Evolutionary conservation across 75 land plant species (phyloP), one percentile per base, ranked within the genome.

Genomic region (Pseudotsuga menziesii): DNA sequence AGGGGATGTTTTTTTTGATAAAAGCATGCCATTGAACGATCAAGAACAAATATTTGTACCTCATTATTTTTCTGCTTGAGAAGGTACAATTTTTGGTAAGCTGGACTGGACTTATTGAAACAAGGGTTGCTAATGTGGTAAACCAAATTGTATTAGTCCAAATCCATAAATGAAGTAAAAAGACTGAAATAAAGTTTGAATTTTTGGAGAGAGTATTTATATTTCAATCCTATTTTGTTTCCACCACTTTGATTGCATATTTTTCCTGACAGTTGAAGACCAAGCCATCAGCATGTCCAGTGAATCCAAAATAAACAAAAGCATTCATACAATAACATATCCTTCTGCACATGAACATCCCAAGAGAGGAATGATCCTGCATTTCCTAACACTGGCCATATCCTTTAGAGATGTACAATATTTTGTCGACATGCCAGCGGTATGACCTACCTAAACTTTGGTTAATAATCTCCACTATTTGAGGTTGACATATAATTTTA

Each of bases 361-460:
- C 11, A 69, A 69, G 54, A 41, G n/a, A 69, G 72, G 74, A 27
- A 85, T 91, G 88, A 78, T 84, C 35, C 63, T 93, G 75, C 96
- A 94, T 19, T 93, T 93, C 75, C 70, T 83, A 44, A 87, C 91
- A 32, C 71, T 93, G 26, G 78, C 84, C 20, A 71, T 93, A 59
- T 39, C 87, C 8, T 93, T 93, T 83, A 75, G 79, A 39, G 84
- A 91, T 58, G 79, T 93, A 26, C 81, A 89, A 14, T 93, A 91
- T 71, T 93, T 73, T 56, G 87, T 93, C 13, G 90, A 89, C 66
- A 86, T 87, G 59, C 90, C 95, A 54, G 64, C 74, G 86, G 92
- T 82, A 69, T 69, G 72, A n/a, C n/a, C 35, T 64, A 19, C 39
- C 32, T 64, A 36, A 8, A 41, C 52, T 41, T 69, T 36, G 39